Evolutionary conservation across 768 basidiomycete species (phyloP), one percentile per base, ranked within the genome.

Genomic region (Galerina sulciceps): DNA sequence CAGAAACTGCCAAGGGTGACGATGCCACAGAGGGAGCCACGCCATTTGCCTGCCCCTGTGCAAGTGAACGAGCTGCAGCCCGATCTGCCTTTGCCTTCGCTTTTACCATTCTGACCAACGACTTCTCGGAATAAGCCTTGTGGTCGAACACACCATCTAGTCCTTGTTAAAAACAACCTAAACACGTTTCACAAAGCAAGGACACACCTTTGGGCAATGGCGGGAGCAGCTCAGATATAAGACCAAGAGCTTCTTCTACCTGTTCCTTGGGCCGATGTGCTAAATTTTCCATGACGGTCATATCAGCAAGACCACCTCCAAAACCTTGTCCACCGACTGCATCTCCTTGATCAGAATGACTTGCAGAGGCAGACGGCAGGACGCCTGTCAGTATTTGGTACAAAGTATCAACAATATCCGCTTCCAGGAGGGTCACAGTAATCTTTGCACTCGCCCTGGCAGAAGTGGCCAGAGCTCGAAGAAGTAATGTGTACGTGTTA

Each of bases 211-310:
- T 94, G 0, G 95, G 93, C 38, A 96, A 74, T 9, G 97, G 94
- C 1, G 97, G 97, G 73, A 99, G 84, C 13, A 99, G 76, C 71
- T 99, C 97, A 20, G 91, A 91, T 35, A 96, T 79, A 38, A 99
- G 82, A 61, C 89, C 89, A 37, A 99, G 78, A 0, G 93, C 88
- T 74, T 99, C 97, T 74, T 98, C 96, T 5, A 99, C 86, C 71
- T 98, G 96, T 59, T 99, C 97, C 75, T 99, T 99, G 4, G 97
- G 92, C 26, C 95, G 83, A 72, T 98, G 95, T 0, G 94, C 94
- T 44, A 99, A 78, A 71, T 96, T 99, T 75, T 99, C 93, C 88
- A 98, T 93, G 23, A 99, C 94, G 6, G 94, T 90, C 93, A 99
- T 95, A 70, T 98, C 96, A 15, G 93, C 94, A 4, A 96, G 75